Percentiles rank a stretch among this genome's conserved stretches.
Evolutionary conservation across 2,329 filamentous ascomycete species (phyloP).

Genomic region (Trichoderma cornu-damae): DNA sequence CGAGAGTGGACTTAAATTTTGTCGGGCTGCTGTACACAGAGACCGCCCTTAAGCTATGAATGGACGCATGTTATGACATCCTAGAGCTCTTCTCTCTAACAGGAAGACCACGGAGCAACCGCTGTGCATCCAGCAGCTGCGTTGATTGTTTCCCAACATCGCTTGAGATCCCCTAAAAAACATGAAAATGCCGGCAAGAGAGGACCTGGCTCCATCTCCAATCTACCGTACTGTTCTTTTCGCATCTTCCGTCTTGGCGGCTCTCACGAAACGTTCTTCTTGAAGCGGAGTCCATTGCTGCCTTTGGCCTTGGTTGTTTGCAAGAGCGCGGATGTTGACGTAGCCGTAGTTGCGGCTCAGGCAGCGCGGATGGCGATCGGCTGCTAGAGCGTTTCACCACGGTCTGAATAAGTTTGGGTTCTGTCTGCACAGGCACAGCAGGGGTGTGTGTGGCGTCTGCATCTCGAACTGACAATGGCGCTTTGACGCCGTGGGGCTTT

Average conservation of each 20-base stretch:
- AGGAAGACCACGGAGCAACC: not conserved
- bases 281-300: not conserved
- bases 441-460: conserved; percentile 10
- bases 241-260: not conserved
- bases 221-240: not conserved
- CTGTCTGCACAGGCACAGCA: not conserved
- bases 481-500: not conserved
- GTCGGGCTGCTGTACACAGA: not conserved
- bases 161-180: not conserved
- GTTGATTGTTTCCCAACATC: not conserved
- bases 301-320: not conserved
- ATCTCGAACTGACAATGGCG: not conserved
- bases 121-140: not conserved
- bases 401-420: not conserved
- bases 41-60: not conserved
- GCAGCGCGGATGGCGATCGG: conserved; percentile 4
- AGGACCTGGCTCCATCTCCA: not conserved
- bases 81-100: too few relatives aligned
- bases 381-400: conserved; percentile 14
- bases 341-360: not conserved
- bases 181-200: not conserved
- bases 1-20: not conserved
- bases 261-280: not conserved
- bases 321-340: not conserved
- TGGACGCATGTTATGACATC: not conserved